Evolutionary conservation across 2,329 filamentous ascomycete species (phyloP).

Genomic region (Diplocarpon rosae): DNA sequence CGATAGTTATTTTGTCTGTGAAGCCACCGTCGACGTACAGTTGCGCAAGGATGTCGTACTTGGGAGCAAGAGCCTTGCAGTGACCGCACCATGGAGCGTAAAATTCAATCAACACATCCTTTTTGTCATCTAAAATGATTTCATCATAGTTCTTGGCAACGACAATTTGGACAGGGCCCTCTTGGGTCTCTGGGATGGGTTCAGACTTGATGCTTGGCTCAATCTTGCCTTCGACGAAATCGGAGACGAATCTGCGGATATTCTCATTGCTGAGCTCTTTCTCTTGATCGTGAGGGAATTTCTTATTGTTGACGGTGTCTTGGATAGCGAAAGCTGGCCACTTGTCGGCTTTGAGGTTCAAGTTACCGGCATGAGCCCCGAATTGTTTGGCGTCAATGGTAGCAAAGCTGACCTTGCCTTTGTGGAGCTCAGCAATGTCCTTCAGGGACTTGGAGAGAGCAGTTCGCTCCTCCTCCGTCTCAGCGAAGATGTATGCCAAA

Average conservation of each 20-base stretch:
- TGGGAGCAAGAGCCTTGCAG: conserved; percentile 95
- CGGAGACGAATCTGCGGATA: conserved; percentile 73
- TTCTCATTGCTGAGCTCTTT: conserved; percentile 58
- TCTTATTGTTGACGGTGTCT: conserved; percentile 88
- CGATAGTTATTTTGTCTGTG: conserved; percentile 78
- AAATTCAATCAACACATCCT: conserved; percentile 97
- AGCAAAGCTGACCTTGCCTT: conserved; percentile 92
- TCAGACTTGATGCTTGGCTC: conserved; percentile 98
- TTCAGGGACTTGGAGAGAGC: conserved; percentile 67
- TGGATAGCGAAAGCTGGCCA: conserved; percentile 98
- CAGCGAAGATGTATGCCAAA: conserved; percentile 94
- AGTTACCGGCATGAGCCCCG: conserved; percentile 88
- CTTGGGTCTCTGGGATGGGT: conserved; percentile 86
- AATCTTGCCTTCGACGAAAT: conserved; percentile 77
- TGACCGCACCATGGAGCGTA: conserved; percentile 99
- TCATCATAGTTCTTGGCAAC: conserved; percentile 92
- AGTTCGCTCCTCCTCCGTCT: conserved; percentile 81
- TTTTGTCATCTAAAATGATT: conserved; percentile 81
- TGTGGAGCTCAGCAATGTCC: conserved; percentile 80
- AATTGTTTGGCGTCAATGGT: conserved; percentile 93
- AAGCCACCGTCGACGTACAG: conserved; percentile 66
- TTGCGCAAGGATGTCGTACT: conserved; percentile 85
- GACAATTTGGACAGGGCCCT: conserved; percentile 75
- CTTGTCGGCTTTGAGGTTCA: conserved; percentile 90
- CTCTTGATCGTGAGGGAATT: conserved; percentile 86